These are phyloP conservation scores for Colletotrichum sansevieriae DNA, from an alignment of 2,329 filamentous ascomycete species.

Conservation along the genomic window DNA sequence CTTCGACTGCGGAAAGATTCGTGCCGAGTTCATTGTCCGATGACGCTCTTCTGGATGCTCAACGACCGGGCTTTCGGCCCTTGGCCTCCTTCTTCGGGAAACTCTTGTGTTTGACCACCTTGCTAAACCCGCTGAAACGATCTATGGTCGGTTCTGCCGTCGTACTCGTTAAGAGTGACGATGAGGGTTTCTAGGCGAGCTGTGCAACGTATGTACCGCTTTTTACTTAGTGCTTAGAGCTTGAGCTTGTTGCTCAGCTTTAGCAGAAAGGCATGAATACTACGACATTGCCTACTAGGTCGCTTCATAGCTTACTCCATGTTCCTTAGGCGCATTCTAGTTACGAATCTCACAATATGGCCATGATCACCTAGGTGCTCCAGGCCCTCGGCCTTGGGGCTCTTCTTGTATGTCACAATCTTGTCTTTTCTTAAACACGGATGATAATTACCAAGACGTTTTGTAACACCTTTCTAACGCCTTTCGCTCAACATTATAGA, in stretches of 20 bases:
- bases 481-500: neutral
- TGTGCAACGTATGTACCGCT: neutral
- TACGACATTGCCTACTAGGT: neutral
- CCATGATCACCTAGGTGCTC: neutral
- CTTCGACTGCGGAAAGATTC: neutral
- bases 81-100: neutral
- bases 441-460: neutral
- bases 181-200: neutral
- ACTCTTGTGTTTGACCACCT: neutral
- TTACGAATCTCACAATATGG: neutral
- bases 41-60: neutral
- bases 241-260: too few species aligned
- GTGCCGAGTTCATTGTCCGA: neutral
- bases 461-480: neutral
- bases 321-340: too few species aligned
- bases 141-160: neutral
- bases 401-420: neutral
- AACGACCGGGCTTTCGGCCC: neutral
- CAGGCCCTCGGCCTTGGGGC: conserved; percentile 24
- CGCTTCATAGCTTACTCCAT: too few species aligned
- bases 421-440: too few species aligned
- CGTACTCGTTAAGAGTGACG: conserved; percentile 15
- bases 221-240: neutral
- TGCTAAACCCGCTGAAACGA: neutral
- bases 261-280: conserved; percentile 3